These are phyloP conservation scores for Torrubiella hemipterigena DNA, from an alignment of 2,329 filamentous ascomycete species.

Conservation along the genomic window DNA sequence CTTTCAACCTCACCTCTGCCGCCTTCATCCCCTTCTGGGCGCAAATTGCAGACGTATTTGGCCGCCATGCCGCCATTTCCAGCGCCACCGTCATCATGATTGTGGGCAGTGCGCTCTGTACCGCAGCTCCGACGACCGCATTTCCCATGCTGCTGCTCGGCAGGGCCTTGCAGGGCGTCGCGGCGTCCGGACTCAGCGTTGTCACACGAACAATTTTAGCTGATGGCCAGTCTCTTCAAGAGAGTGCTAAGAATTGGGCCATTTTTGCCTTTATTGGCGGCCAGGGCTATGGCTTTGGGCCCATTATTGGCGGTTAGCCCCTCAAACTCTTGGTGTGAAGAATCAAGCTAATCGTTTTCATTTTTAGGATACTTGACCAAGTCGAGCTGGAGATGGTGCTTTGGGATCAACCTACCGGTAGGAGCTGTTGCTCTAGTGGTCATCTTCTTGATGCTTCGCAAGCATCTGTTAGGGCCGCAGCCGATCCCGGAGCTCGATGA, in stretches of 20 bases:
- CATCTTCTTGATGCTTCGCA: constrained; percentile 43
- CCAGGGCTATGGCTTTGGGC: constrained; percentile 47
- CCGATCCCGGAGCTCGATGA: constrained; percentile 32
- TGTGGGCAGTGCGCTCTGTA: constrained; percentile 49
- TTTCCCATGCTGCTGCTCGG: constrained; percentile 52
- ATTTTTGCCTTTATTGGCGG: constrained; percentile 49
- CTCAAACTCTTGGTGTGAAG: no score
- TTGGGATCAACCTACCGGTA: constrained; percentile 50
- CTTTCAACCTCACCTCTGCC: constrained; percentile 55
- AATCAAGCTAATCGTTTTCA: no score
- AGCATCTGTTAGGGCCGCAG: constrained; percentile 44
- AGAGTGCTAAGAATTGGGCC: constrained; percentile 51
- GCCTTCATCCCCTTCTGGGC: constrained; percentile 56
- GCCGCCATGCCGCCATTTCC: constrained; percentile 47
- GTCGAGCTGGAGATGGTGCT: constrained; percentile 54
- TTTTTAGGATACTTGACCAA: constrained; percentile 40
- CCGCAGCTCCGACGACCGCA: constrained; percentile 36
- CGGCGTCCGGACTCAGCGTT: constrained; percentile 49
- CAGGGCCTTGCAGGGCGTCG: constrained; percentile 49
- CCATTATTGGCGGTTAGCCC: constrained; percentile 40
- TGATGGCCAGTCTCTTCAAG: constrained; percentile 48
- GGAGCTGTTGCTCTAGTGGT: constrained; percentile 37
- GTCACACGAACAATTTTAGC: constrained; percentile 51
- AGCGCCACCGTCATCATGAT: constrained; percentile 43
- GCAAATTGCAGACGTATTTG: constrained; percentile 53